Conservation (phyloP, 208 protist species). For the Naegleria fowleri region DNA sequence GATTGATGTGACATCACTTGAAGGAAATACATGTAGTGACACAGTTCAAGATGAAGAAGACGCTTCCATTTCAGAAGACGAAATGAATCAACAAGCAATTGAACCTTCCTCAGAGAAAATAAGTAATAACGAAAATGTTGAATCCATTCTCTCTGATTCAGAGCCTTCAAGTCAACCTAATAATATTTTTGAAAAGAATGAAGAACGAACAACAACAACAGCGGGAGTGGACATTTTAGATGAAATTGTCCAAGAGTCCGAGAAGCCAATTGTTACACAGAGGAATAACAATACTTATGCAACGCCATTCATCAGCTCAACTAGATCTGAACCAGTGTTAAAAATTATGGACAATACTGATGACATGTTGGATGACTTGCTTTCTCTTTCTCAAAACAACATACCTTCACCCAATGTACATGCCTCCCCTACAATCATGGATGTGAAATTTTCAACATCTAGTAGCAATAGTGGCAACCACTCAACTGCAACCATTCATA, state of each 20-base stretch:
- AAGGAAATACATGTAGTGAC: background rate
- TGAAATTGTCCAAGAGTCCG: background rate
- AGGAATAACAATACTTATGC: background rate
- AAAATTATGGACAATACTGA: background rate
- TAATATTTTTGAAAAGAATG: background rate
- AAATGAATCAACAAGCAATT: background rate
- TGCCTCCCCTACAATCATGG: too few species aligned
- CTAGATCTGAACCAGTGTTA: background rate
- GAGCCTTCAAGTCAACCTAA: too few species aligned
- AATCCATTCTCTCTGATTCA: too few species aligned
- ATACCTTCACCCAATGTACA: background rate
- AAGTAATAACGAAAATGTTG: background rate
- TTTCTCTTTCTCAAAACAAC: background rate
- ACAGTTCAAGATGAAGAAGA: background rate
- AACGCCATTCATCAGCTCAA: background rate
- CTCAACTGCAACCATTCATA: background rate
- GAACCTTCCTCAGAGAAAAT: background rate
- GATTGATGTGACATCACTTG: background rate
- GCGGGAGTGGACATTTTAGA: background rate
- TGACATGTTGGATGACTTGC: background rate
- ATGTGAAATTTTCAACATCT: background rate
- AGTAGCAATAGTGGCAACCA: background rate
- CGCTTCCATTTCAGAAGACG: background rate
- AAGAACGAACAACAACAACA: background rate
- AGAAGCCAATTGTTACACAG: background rate